Percentiles rank a stretch among this genome's conserved stretches.
Conservation (phyloP, 768 basidiomycete species). For the Serendipita sp. region DNA sequence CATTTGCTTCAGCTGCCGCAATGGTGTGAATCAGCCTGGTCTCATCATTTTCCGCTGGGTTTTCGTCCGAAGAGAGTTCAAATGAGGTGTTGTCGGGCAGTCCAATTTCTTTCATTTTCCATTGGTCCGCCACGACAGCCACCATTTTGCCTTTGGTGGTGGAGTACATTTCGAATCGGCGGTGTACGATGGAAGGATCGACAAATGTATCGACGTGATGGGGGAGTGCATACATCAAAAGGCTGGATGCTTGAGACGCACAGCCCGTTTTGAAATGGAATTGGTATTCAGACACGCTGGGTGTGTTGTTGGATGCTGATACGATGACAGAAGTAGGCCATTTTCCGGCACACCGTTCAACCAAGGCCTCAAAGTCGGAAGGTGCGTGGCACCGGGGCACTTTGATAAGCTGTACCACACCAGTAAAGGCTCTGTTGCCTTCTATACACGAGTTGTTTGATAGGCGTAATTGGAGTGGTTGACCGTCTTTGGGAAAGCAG, state of each 20-base stretch:
- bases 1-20: not conserved
- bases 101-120: not conserved
- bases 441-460: not conserved
- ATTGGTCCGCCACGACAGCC: not conserved
- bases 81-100: not conserved
- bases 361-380: not conserved
- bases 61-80: not conserved
- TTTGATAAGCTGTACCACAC: conserved; percentile 4
- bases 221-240: conserved; percentile 8
- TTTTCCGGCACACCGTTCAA: conserved; percentile 1
- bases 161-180: conserved; percentile 1
- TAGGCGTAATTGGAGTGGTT: not conserved
- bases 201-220: conserved; percentile 6
- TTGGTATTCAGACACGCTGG: not conserved
- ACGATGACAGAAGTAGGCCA: not conserved
- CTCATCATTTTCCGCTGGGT: not conserved
- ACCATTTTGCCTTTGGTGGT: conserved; percentile 6
- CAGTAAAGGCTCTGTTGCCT: not conserved
- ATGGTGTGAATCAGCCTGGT: not conserved
- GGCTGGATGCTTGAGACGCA: not conserved
- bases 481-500: not conserved
- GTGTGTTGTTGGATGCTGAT: not conserved
- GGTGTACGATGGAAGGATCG: not conserved
- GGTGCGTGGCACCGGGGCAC: not conserved
- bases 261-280: not conserved